Base-by-base conservation (phyloP, 441 rosid species). In the Erodium moschatum region DNA sequence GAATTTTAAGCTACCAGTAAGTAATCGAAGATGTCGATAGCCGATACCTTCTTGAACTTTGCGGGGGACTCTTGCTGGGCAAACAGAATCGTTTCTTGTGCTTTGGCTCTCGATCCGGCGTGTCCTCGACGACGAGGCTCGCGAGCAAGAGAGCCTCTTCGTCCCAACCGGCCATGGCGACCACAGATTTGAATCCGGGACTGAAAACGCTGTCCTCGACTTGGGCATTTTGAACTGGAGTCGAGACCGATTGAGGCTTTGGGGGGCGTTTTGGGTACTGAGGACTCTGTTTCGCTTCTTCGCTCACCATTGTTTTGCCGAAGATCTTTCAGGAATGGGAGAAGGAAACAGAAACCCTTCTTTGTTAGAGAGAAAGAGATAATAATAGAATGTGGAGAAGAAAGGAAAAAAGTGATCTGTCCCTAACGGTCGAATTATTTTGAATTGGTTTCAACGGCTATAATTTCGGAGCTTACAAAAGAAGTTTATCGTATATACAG, bases 131-230 rank as follows among this genome's bases (percentile, higher is more conserved):
- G 0, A 87, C 81, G 16, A 89, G 85, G 75, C 85, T 85, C 31
- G 97, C 96, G 3, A 87, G 29, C 1, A 94, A 67, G 38, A 94
- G 85, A 24, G 97, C 87, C 67, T 89, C 97, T 66, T 89, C 99
- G 65, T 94, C 97, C 99, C 99, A 94, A 20, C 99, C 98, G 11
- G 96, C 97, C 92, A 89, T 80, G 77, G 96, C 97, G 5, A 92
- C 99, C 73, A 78, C 84, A 0, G 94, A 88, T 80, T 82, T 94
- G 83, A 94, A 90, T 76, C 97, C 73, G 31, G 98, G 97, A 69
- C 97, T 88, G 76, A 94, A 79, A 75, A 88, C 50, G 68, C 70
- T 56, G 19, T 79, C 85, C 7, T 58, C 72, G 29, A 65, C 79
- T 67, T 74, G 71, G 71, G 64, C 69, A 64, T 75, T 65, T 20